Evolutionary conservation across 495 filamentous ascomycete genomes (phyloP).

Genomic region (Terfezia boudieri): DNA sequence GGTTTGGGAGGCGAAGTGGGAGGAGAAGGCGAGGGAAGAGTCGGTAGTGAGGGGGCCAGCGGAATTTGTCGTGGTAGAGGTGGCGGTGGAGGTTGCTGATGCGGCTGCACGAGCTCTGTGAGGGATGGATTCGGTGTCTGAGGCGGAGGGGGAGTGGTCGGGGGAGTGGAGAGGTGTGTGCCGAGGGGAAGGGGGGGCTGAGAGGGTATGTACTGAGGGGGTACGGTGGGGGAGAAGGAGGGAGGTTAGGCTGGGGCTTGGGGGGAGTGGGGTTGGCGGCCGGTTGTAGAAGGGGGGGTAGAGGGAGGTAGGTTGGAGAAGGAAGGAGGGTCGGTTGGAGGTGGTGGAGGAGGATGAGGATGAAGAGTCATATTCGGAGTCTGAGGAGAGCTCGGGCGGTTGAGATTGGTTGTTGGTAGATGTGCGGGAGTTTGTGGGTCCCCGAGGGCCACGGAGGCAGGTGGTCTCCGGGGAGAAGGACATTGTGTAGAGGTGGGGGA

Average conservation of each 20-base stretch:
- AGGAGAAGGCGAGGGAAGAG: conserved; percentile 55
- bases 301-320: conserved; percentile 35
- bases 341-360: neutral
- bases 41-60: conserved; percentile 30
- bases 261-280: conserved; percentile 71
- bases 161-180: neutral
- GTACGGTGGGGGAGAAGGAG: neutral
- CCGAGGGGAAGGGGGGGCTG: neutral
- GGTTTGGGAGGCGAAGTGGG: conserved; percentile 43
- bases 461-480: no score
- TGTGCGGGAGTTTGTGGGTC: no score
- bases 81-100: no score
- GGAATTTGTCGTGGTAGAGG: no score
- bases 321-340: neutral
- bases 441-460: no score
- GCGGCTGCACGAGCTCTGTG: no score
- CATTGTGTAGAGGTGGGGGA: no score
- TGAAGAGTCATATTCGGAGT: no score
- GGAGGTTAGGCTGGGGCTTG: neutral
- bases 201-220: neutral
- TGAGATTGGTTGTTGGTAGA: no score
- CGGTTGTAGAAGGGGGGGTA: conserved; percentile 76
- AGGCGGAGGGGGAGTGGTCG: neutral
- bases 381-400: no score
- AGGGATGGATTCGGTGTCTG: neutral